Evolutionary conservation across 345 rosid species (phyloP), one percentile per base, ranked within the genome.

Genomic region (Mallotus nudiflorus): DNA sequence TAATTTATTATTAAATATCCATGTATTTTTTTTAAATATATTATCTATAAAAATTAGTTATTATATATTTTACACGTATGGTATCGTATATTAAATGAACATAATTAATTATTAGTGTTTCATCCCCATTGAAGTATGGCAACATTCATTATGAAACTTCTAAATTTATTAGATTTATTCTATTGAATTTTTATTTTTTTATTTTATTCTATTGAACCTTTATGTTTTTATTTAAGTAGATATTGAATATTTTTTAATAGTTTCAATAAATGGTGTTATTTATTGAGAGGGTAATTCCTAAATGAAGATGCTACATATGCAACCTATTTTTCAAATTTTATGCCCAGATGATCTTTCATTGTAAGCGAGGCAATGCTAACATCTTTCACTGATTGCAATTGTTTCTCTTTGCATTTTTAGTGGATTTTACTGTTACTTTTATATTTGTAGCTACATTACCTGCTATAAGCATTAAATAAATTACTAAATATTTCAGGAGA

Each of bases 401-500:
- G 28, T 25, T 37, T 22, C 29, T 8, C 11, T 16, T 15, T 2
- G 16, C 27, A 12, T 56, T 8, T 31, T 39, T 31, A 9, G 50
- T 59, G 50, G 35, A 45, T 58, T 49, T 35, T 53, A 11, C 31
- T 13, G 12, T 58, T n/a, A 35, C 9, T 18, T 22, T 56, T 16
- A 51, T 33, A 59, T 16, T 29, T 39, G 13, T 29, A 28, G 53
- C n/a, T 70, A 61, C 20, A 45, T 37, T 40, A 9, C 6, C 3
- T 63, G 8, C 6, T 56, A 20, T 20, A 6, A 25, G 52, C 28
- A 60, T 59, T 71, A 68, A 67, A 10, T 42, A 31, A 33, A 40
- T 44, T 48, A 20, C 27, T 73, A 13, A n/a, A n/a, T 59, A 53
- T 31, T 62, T 49, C 77, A 85, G 90, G 78, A 63, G 74, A 68